A percentile compares a stretch with the other conserved stretches of the same genome.
Evolutionary conservation across 2,329 filamentous ascomycete species (phyloP).

Genomic region (Apiospora phragmitis): DNA sequence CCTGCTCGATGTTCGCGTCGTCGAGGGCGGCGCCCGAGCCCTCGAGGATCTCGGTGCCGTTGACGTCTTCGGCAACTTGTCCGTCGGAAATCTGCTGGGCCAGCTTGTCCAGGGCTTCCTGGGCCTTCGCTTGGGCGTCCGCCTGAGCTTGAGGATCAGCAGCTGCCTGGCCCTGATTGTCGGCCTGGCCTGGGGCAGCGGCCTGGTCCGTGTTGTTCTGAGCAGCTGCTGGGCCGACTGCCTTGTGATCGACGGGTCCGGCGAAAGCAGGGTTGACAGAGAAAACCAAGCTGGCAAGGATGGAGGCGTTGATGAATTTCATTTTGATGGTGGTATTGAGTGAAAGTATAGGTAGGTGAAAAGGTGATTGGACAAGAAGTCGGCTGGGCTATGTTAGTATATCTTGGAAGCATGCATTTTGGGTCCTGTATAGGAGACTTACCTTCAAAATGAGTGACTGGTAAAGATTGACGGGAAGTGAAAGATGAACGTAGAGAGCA

Average conservation of each 20-base stretch:
- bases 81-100: conserved; percentile 11
- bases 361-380: conserved; percentile 4
- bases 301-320: conserved; percentile 24
- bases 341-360: not conserved
- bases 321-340: conserved; percentile 21
- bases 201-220: not conserved
- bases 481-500: conserved; percentile 27
- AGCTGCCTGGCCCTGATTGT: conserved; percentile 4
- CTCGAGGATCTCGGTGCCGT: conserved; percentile 16
- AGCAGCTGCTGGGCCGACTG: conserved; percentile 6
- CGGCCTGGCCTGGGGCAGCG: conserved; percentile 20
- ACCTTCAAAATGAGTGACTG: conserved; percentile 28
- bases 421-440: not conserved
- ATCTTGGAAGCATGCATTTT: not conserved
- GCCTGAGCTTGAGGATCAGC: conserved; percentile 11
- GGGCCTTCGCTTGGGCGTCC: conserved; percentile 14
- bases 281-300: conserved; percentile 27
- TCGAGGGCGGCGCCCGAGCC: conserved; percentile 17
- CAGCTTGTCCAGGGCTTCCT: conserved; percentile 15
- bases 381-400: conserved; percentile 19
- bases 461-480: conserved; percentile 8
- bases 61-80: conserved; percentile 15
- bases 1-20: conserved; percentile 19
- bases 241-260: conserved; percentile 11
- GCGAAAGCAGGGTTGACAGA: conserved; percentile 23